These are phyloP conservation scores for Rubus parviflorus DNA, from an alignment of 306 rosid species.

Conservation along the genomic window DNA sequence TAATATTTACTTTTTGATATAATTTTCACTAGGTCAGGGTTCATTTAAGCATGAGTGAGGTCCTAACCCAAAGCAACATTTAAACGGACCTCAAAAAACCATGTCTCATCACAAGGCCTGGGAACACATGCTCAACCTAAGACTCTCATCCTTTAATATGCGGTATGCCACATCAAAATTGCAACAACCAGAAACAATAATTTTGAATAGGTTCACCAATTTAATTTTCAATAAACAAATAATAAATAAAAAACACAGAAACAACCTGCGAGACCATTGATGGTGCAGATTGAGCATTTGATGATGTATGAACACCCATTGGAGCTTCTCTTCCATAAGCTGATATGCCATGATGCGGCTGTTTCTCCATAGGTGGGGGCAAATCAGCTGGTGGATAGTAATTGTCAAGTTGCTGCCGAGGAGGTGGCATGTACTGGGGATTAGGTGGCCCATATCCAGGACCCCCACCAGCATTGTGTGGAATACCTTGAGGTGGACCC, in stretches of 20 bases:
- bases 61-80: neutral
- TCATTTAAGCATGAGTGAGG: neutral
- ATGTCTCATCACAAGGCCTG: conserved; percentile 2
- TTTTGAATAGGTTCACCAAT: neutral
- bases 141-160: neutral
- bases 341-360: conserved; percentile 95
- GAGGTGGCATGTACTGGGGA: conserved; percentile 86
- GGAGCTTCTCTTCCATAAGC: conserved; percentile 92
- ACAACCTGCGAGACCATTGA: conserved; percentile 86
- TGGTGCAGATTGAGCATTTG: conserved; percentile 78
- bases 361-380: conserved; percentile 80
- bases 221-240: neutral
- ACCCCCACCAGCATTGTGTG: conserved; percentile 80
- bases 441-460: conserved; percentile 79
- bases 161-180: neutral
- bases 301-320: conserved; percentile 55
- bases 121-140: neutral
- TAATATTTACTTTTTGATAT: neutral
- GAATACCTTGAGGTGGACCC: conserved; percentile 87
- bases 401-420: conserved; percentile 74
- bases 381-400: conserved; percentile 75
- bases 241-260: neutral
- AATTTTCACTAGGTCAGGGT: neutral
- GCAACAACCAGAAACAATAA: neutral
- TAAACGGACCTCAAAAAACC: neutral